Evolutionary conservation across 495 filamentous ascomycete species (phyloP).

Genomic region (Echria macrotheca): DNA sequence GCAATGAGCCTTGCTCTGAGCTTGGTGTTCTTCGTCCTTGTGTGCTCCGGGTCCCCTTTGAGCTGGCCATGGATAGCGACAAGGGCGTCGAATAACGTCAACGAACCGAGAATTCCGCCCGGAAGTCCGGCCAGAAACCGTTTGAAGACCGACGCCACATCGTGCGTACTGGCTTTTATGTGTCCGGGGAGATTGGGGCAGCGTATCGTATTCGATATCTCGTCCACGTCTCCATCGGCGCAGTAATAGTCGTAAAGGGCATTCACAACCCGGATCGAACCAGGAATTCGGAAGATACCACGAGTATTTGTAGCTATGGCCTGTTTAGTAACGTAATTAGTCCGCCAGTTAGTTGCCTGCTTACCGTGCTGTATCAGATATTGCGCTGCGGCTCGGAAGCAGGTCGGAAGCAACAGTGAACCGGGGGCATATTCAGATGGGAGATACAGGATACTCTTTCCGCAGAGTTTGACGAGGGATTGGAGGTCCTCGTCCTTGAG

Average conservation of each 20-base stretch:
- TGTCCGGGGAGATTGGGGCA: conserved; percentile 50
- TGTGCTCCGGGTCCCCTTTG: conserved; percentile 42
- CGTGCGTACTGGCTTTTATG: conserved; percentile 54
- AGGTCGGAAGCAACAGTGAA: conserved; percentile 63
- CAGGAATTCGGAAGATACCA: conserved; percentile 62
- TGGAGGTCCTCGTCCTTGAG: conserved; percentile 59
- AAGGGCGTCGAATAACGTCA: conserved; percentile 58
- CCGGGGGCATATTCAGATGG: conserved; percentile 60
- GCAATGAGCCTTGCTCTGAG: conserved; percentile 58
- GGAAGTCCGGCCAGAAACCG: conserved; percentile 64
- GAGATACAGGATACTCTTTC: conserved; percentile 62
- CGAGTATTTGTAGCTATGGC: conserved; percentile 39
- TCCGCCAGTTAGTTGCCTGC: conserved; percentile 7
- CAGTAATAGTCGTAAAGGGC: conserved; percentile 60
- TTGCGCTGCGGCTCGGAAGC: conserved; percentile 64
- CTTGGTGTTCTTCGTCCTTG: conserved; percentile 45
- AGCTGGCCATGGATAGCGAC: conserved; percentile 56
- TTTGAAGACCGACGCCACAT: conserved; percentile 70
- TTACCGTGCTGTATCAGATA: conserved; percentile 64
- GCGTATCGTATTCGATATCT: conserved; percentile 47
- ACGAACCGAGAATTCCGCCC: conserved; percentile 67
- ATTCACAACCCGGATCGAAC: conserved; percentile 48
- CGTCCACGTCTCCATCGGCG: conserved; percentile 42
- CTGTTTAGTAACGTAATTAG: conserved; percentile 16
- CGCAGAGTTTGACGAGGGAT: conserved; percentile 65